These are phyloP conservation scores for Rhytidiadelphus loreus DNA, from an alignment of 225 moss, liverwort and hornwort genomes.

Conservation along the genomic window DNA sequence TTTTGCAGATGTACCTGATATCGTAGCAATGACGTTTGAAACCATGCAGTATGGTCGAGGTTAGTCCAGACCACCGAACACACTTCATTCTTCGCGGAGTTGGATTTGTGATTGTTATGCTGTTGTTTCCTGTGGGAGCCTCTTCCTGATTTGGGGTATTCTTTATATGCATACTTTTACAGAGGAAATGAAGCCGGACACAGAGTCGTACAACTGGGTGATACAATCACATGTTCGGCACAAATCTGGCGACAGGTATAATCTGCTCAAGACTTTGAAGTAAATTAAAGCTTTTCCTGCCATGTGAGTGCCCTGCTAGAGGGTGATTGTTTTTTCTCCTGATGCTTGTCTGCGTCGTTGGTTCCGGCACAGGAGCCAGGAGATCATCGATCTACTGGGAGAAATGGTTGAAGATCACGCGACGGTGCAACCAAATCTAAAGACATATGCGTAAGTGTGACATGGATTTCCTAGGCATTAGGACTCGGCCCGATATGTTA, in stretches of 20 bases:
- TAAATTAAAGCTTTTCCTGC: neutral
- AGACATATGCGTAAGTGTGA: constrained; percentile 85
- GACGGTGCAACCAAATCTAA: constrained; percentile 75
- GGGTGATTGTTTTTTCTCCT: neutral
- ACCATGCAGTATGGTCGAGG: constrained; percentile 92
- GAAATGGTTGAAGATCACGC: constrained; percentile 95
- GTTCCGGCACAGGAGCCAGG: constrained; percentile 53
- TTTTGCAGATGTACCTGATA: constrained; percentile 83
- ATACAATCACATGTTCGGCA: constrained; percentile 74
- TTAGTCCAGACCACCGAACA: constrained; percentile 16
- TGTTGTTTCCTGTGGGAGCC: neutral
- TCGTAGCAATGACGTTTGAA: constrained; percentile 86
- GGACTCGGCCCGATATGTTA: neutral
- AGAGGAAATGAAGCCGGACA: constrained; percentile 87
- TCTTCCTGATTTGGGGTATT: neutral
- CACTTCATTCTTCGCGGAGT: neutral
- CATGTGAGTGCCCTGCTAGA: neutral
- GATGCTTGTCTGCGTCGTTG: neutral
- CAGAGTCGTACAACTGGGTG: constrained; percentile 96
- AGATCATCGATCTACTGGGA: constrained; percentile 74
- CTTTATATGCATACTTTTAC: neutral
- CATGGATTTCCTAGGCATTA: neutral
- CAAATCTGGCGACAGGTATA: constrained; percentile 77
- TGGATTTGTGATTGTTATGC: neutral
- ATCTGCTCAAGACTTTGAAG: neutral